phyloP scores from a whole-genome alignment of 2,329 filamentous ascomycete genomes.

The Fusarium sp. region DNA sequence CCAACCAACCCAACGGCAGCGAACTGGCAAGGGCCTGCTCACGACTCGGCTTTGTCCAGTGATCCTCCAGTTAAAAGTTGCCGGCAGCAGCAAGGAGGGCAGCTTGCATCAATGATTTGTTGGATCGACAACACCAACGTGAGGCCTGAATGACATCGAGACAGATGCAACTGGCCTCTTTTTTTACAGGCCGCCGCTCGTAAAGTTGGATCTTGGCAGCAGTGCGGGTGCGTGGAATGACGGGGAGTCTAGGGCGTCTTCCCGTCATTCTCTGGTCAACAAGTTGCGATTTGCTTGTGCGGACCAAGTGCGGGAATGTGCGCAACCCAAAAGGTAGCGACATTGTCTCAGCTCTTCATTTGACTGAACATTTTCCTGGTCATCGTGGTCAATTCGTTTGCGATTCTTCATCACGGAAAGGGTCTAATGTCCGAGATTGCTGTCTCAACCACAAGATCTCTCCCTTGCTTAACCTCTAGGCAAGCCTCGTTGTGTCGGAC shows the following conservation, averaged over 20 bases:
- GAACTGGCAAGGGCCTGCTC: constrained; percentile 6
- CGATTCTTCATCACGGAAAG: background rate
- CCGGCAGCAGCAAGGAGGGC: background rate
- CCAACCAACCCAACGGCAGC: background rate
- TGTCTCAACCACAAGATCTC: constrained; percentile 19
- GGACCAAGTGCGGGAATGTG: constrained; percentile 10
- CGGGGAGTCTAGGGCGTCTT: constrained; percentile 10
- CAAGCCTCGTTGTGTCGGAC: constrained; percentile 7
- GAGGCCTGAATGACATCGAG: background rate
- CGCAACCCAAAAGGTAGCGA: constrained; percentile 6
- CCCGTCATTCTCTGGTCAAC: background rate
- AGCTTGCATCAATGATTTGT: background rate
- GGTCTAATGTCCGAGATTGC: constrained; percentile 15
- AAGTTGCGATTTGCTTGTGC: background rate
- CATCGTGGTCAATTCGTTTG: background rate
- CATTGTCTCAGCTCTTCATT: constrained; percentile 30
- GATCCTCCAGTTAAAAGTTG: constrained; percentile 1
- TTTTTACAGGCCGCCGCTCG: background rate
- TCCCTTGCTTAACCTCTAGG: constrained; percentile 33
- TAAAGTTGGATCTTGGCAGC: constrained; percentile 1
- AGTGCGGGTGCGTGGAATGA: constrained; percentile 18
- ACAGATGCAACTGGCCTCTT: background rate
- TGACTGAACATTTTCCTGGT: constrained; percentile 15
- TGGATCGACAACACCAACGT: background rate
- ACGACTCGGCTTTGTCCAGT: background rate